Base-by-base conservation (phyloP, 352 stramenopile genomes). In the Globisporangium yorkense region DNA sequence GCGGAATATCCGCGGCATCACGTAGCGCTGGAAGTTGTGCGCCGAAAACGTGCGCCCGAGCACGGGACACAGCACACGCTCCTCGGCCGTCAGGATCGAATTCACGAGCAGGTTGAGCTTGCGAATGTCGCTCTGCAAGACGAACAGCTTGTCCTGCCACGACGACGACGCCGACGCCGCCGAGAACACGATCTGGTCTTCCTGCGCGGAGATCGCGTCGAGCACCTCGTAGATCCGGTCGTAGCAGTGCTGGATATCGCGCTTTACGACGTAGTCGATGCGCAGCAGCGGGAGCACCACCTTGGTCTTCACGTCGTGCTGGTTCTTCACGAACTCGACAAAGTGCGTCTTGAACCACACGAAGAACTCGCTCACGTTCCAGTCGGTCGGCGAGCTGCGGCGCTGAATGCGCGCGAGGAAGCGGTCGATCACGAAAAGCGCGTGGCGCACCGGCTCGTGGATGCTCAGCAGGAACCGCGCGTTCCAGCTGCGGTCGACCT, bases 311-410 rank as follows among this genome's bases (percentile, higher is more conserved):
- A 87, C 65, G 21, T 88, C 67, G 51, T 88, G 73, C 63, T 94
- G 84, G 47, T 76, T 77, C 44, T 70, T 77, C 16, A 94, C 58
- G 61, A 91, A 92, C 56, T 89, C 80, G 47, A 89, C 72, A 63
- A 94, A 94, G 41, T 92, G 70, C 20, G 72, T 72, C 59, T 84
- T 87, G 62, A 94, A 94, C 80, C 81, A 94, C 27, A 51, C 54
- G 56, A 94, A 92, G 61, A 92, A 92, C 65, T 87, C 84, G 29
- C 54, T 56, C 24, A 84, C 73, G 53, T 87, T 87, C 68, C 67
- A 79, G 51, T 82, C 76, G 29, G 65, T 65, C 3, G 67, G 65
- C 10, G 71, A 68, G 16, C 71, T 68, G 48, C 67, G 39, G n/a
- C 68, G 44, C 41, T 82, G 75, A 15, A 80, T 87, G 45, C 77